These are phyloP conservation scores for Annona cherimola DNA, from an alignment of 164 flowering plant species.

Conservation along the genomic window DNA sequence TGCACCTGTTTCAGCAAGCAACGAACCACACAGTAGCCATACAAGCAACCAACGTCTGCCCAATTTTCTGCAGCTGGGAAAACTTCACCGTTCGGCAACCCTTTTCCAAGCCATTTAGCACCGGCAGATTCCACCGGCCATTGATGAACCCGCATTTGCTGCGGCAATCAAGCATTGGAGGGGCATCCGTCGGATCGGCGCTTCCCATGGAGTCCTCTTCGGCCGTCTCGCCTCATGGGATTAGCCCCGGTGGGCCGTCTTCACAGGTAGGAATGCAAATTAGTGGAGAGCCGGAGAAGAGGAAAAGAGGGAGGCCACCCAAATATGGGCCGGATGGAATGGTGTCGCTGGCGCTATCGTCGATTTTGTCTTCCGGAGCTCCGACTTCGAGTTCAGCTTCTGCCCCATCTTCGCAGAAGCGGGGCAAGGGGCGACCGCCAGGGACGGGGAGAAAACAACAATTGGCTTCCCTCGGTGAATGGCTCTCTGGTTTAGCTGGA, in stretches of 20 bases:
- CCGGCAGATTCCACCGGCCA: too few relatives aligned
- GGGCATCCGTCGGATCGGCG: constrained; percentile 39
- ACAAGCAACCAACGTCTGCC: too few relatives aligned
- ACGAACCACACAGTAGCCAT: too few relatives aligned
- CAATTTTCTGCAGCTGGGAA: too few relatives aligned
- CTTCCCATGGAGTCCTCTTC: constrained; percentile 42
- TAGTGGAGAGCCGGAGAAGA: constrained; percentile 45
- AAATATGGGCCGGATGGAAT: constrained; percentile 75
- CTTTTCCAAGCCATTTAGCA: too few relatives aligned
- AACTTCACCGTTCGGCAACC: too few relatives aligned
- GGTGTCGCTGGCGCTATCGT: constrained; percentile 56
- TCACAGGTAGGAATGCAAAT: constrained; percentile 16
- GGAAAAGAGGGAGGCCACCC: constrained; percentile 87
- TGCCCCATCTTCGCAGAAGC: constrained; percentile 38
- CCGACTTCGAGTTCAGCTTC: constrained; percentile 18
- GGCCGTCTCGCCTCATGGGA: constrained; percentile 42
- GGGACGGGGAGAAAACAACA: constrained; percentile 79
- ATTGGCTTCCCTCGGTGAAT: constrained; percentile 67
- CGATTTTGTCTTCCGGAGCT: constrained; percentile 33
- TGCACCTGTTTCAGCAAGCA: too few relatives aligned
- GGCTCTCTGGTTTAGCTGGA: constrained; percentile 74
- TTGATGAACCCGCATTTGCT: constrained; percentile 35
- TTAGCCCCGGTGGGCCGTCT: constrained; percentile 33
- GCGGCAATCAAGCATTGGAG: constrained; percentile 44
- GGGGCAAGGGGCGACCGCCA: constrained; percentile 90